phyloP scores from a whole-genome alignment of 1,139 yeast genomes.

The Taiozyma onychis region DNA sequence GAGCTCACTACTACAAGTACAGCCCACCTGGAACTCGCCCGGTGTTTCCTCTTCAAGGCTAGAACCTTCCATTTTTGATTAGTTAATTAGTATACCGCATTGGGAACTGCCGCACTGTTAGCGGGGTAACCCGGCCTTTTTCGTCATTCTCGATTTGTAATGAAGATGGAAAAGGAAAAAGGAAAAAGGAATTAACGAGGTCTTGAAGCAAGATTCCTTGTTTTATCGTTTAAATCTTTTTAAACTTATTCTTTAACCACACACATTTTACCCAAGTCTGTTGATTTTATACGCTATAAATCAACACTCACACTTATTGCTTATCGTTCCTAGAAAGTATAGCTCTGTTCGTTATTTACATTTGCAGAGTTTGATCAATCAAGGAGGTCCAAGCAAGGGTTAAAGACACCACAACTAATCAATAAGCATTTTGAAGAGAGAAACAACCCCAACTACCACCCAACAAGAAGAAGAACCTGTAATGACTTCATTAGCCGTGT shows the following conservation, averaged over 20 bases:
- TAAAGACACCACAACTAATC: neutral
- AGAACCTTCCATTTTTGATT: neutral
- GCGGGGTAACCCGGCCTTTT: neutral
- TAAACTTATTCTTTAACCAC: neutral
- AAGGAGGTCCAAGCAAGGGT: neutral
- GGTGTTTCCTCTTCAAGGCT: neutral
- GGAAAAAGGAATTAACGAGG: neutral
- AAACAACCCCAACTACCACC: neutral
- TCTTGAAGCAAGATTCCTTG: neutral
- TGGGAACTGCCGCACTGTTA: neutral
- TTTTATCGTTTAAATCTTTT: neutral
- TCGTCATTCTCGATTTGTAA: neutral
- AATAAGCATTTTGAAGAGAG: neutral
- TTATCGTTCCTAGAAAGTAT: neutral
- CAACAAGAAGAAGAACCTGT: neutral
- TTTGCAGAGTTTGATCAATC: neutral
- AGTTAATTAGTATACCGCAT: neutral
- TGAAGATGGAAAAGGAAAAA: neutral
- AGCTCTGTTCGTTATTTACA: neutral
- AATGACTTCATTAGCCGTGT: conserved; percentile 44
- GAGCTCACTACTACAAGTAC: no score
- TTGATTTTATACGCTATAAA: neutral
- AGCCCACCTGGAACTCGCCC: no score
- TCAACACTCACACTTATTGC: neutral
- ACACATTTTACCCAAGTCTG: neutral